Conservation (phyloP, 495 filamentous ascomycete species). For the Jackrogersella multiformis region DNA sequence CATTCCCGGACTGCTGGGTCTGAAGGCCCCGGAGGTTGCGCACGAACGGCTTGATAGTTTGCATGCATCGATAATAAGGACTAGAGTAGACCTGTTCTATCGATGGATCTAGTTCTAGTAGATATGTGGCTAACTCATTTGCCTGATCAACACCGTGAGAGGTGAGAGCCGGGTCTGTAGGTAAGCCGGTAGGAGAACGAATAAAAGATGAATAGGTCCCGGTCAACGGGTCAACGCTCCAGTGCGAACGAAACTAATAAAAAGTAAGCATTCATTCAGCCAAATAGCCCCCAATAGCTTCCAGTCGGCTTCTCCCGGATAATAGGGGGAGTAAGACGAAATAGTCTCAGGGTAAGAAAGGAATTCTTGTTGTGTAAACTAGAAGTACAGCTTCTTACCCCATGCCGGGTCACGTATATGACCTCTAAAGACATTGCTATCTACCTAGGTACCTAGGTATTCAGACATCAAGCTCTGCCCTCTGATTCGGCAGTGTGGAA, state of each 20-base stretch:
- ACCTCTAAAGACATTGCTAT: conserved; percentile 67
- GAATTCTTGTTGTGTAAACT: conserved; percentile 1
- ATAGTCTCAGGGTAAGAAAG: conserved; percentile 1
- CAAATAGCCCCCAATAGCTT: conserved; percentile 29
- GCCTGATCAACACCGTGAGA: conserved; percentile 86
- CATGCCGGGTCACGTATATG: conserved; percentile 88
- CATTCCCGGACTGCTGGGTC: conserved; percentile 25
- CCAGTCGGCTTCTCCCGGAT: conserved; percentile 20
- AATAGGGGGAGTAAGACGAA: conserved; percentile 7
- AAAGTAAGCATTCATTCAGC: conserved; percentile 33
- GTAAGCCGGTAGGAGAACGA: conserved; percentile 81
- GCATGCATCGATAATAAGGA: conserved; percentile 91
- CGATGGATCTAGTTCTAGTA: conserved; percentile 68
- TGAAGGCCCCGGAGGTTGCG: conserved; percentile 13
- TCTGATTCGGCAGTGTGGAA: neutral
- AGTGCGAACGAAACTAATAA: conserved; percentile 84
- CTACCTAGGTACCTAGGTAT: no score
- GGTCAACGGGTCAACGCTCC: conserved; percentile 80
- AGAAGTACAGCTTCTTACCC: conserved; percentile 64
- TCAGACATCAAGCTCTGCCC: neutral
- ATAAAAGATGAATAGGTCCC: conserved; percentile 76
- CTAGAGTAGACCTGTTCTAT: conserved; percentile 82
- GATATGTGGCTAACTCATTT: conserved; percentile 74
- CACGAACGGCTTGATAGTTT: conserved; percentile 80
- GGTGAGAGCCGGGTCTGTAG: conserved; percentile 86